phyloP scores from a whole-genome alignment of 1,139 yeast genomes.

The Nadsonia commutata region DNA sequence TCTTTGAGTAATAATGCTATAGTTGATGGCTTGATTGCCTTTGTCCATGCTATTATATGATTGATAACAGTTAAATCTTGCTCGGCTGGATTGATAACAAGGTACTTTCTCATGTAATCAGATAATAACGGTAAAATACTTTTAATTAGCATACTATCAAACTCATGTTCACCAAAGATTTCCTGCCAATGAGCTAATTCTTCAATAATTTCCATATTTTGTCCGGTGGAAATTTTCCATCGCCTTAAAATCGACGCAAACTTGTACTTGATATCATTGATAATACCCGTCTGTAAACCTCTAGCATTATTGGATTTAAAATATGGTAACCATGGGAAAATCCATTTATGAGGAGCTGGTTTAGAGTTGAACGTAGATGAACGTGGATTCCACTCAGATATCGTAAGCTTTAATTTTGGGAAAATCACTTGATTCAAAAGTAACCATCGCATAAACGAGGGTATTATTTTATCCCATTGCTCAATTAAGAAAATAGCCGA shows the following conservation, averaged over 20 bases:
- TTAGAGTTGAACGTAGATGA: constrained; percentile 1
- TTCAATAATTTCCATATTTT: constrained; percentile 11
- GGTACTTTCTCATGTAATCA: constrained; percentile 13
- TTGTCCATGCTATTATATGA: constrained; percentile 18
- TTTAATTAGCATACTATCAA: constrained; percentile 15
- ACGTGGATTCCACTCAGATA: constrained; percentile 26
- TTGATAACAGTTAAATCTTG: constrained; percentile 16
- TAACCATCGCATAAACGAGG: constrained; percentile 20
- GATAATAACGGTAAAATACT: constrained; percentile 25
- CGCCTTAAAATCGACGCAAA: constrained; percentile 20
- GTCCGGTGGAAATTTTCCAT: constrained; percentile 23
- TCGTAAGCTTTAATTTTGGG: constrained; percentile 24
- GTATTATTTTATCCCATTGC: constrained; percentile 31
- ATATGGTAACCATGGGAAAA: constrained; percentile 33
- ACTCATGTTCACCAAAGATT: constrained; percentile 22
- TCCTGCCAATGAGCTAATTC: constrained; percentile 27
- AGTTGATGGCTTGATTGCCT: constrained; percentile 12
- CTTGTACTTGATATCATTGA: constrained; percentile 19
- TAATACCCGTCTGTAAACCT: constrained; percentile 14
- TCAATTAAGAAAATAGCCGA: constrained; percentile 21
- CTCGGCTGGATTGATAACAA: constrained; percentile 20
- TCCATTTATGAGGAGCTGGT: constrained; percentile 25
- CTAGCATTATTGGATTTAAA: constrained; percentile 9
- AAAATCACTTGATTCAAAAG: constrained; percentile 20
- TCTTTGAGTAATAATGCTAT: constrained; percentile 16